Base-by-base conservation (phyloP, 2,329 filamentous ascomycete genomes). In the Pezicula carpinea region DNA sequence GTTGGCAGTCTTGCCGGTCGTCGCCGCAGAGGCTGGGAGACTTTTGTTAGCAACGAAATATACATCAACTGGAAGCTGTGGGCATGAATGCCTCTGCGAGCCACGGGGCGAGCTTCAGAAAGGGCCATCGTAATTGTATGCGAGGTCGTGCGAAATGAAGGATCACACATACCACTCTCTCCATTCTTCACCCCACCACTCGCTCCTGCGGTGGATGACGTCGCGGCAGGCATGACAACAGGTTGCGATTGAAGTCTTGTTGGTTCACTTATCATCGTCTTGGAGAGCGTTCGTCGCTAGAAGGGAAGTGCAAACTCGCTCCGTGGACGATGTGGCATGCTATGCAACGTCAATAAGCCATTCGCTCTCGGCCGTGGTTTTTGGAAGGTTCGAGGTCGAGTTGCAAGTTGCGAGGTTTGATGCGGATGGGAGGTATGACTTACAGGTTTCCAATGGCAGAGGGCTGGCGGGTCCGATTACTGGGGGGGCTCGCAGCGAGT, bases 191-290 rank as follows among this genome's bases (percentile, higher is more conserved):
- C 48, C 49, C 53, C 57, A 53, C 53, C 56, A 47, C 51, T 58
- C 35, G 58, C 33, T 26, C 44, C 53, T 23, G 53, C 44, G 39
- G 47, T 54, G 29, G 60, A 58, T 53, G 60, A 57, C 45, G 57
- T 59, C 50, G 60, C 52, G 31, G 59, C 53, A 22, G 61, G 59
- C 60, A 64, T 64, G 39, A 47, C 48, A 43, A 55, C 49, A 46
- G 54, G 47, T 47, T 55, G 53, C 43, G 55, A 57, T 41, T 53
- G 51, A 48, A 51, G 48, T 39, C 48, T 53, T 26, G 55, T 53
- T 43, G 58, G 52, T 47, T 58, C 56, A 47, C 53, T 59, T 48
- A 56, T 47, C 58, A 58, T 61, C 29, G 46, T 60, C 33, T 44
- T 43, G 11, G 36, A 46, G 45, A 42, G 48, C 42, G 15, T 47